Evolutionary conservation across 2,329 filamentous ascomycete genomes (phyloP), one percentile per base, ranked within the genome.

Genomic region (Hymenoscyphus salicellus): DNA sequence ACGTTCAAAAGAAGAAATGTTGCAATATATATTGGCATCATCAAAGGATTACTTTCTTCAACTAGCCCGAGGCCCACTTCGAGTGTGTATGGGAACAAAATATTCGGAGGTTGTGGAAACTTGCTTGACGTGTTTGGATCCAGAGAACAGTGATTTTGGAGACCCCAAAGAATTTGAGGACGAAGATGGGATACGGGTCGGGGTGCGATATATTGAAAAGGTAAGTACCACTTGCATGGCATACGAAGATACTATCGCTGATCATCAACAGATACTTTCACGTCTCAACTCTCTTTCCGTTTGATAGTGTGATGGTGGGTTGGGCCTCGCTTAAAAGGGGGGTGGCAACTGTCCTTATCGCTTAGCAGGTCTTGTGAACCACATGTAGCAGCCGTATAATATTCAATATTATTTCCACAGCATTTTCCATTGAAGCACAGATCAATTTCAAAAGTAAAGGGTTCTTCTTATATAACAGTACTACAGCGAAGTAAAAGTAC

Each of bases 131-230:
- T 69, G 69, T 57, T 57, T 72, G 20, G 69, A 72, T 56, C 30
- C 65, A 14, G 57, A 43, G 20, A 63, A 69, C 20, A 52, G 58
- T 3, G 62, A 60, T 26, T 69, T 70, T 64, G 70, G 70, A 1
- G 59, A 66, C 57, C 61, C 65, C 49, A 36, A 20, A 4, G 61
- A 70, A 23, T 64, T 71, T 49, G 32, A 71, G 52, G 63, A 66
- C 16, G 55, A 58, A 5, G 63, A 71, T 49, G 69, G 70, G n/a
- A 61, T 72, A 41, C 49, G 68, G 6, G 62, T 72, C 4, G 70
- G 64, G 3, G 65, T 71, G 11, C 55, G 69, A 60, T 72, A 64
- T 64, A 69, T 72, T 56, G 68, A 71, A 57, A 69, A 69, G 57
- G 65, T 71, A 23, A 52, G 20, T 2, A 1, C 23, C 23, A 11